Conservation (phyloP, 2,329 filamentous ascomycete genomes). For the Fusarium anthophilum region DNA sequence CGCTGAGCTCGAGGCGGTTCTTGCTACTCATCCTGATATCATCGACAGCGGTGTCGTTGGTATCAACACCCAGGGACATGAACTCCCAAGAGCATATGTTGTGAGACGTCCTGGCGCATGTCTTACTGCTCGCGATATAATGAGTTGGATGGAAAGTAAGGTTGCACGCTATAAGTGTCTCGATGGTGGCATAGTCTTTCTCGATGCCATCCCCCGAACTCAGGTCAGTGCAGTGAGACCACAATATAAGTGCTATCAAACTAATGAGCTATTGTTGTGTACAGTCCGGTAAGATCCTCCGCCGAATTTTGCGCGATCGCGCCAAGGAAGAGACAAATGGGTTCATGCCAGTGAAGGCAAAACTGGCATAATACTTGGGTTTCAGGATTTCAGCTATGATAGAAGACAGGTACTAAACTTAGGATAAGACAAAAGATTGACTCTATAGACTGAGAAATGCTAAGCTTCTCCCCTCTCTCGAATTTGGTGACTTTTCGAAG, state of each 20-base stretch:
- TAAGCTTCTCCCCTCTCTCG: background rate
- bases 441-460: background rate
- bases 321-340: background rate
- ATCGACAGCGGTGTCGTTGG: background rate
- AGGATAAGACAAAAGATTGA: accelerated
- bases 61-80: background rate
- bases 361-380: background rate
- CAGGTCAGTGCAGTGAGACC: background rate
- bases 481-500: background rate
- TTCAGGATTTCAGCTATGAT: background rate
- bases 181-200: background rate
- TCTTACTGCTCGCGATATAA: background rate
- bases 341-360: background rate
- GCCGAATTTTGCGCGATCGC: background rate
- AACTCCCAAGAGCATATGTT: background rate
- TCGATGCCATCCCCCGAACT: background rate
- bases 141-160: background rate
- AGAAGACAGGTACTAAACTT: accelerated
- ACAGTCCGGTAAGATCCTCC: background rate
- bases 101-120: background rate
- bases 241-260: too few species aligned
- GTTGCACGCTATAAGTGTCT: background rate
- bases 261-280: background rate
- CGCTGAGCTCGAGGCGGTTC: background rate
- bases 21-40: background rate